A percentile compares a stretch with the other conserved stretches of the same genome.
Evolutionary conservation across 2,329 filamentous ascomycete species (phyloP).

Genomic region (Aspergillus cejpii): DNA sequence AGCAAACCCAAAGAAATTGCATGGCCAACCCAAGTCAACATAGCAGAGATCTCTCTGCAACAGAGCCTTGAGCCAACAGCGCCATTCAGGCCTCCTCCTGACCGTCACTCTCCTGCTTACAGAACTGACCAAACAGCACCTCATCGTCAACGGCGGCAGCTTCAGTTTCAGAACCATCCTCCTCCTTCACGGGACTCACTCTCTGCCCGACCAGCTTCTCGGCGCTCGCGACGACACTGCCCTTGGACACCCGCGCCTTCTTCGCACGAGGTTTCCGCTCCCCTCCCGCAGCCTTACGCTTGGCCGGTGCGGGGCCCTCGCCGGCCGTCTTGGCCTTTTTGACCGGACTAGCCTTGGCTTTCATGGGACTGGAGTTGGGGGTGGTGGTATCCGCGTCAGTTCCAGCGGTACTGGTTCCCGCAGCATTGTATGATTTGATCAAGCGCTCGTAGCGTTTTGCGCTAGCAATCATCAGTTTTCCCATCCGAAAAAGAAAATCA

Average conservation of each 20-base stretch:
- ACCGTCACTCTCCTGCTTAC: neutral
- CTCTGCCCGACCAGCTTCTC: conserved; percentile 6
- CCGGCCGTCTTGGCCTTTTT: neutral
- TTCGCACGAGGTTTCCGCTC: neutral
- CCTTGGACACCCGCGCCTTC: conserved; percentile 6
- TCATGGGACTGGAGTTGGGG: conserved; percentile 8
- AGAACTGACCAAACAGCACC: neutral
- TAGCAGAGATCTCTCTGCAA: neutral
- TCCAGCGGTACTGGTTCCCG: conserved; percentile 8
- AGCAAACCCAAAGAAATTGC: neutral
- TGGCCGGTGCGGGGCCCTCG: conserved; percentile 7
- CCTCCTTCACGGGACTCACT: neutral
- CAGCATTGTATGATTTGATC: conserved; percentile 48
- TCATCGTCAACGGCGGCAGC: neutral
- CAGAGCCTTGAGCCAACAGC: neutral
- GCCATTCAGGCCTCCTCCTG: neutral
- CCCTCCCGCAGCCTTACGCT: conserved; percentile 2
- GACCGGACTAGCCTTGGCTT: conserved; percentile 12
- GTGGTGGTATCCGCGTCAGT: conserved; percentile 18
- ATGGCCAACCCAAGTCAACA: neutral
- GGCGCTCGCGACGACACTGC: conserved; percentile 6
- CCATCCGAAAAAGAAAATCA: neutral
- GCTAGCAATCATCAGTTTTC: conserved; percentile 34
- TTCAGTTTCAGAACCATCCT: neutral
- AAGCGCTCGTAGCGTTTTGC: conserved; percentile 63